Evolutionary conservation across 371 early-diverging fungal genomes (phyloP), one percentile per base, ranked within the genome.

Genomic region (Capniomyces stellatus): DNA sequence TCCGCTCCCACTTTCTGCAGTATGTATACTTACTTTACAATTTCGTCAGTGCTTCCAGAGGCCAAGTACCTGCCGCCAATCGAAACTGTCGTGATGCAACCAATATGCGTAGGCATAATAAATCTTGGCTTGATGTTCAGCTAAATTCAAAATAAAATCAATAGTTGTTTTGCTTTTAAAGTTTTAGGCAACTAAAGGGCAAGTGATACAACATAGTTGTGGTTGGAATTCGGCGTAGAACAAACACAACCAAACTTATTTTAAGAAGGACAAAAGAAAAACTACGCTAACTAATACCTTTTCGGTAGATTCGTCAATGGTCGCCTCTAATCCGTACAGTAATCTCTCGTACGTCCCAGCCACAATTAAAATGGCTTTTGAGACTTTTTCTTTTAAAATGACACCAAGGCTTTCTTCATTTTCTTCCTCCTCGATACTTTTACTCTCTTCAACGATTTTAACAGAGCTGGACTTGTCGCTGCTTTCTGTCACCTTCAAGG

Each of bases 331-430:
- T 25, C 98, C 98, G 60, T 91, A 95, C 23, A 97, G 74, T 19
- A 96, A 74, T 21, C 94, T 82, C 66, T 97, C 96, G 66, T 97
- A 97, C 27, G 92, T 85, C 51, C 98, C 98, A 2, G 83, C 82
- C 29, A 84, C 69, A 41, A 88, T 74, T 48, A 85, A 67, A 54
- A 89, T 22, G 13, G 12, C 18, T 8, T 54, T 21, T 51, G 51
- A 35, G 15, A 35, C 35, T 35, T 35, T 35, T 35, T n/a, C n/a
- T n/a, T n/a, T n/a, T n/a, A n/a, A n/a, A n/a, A n/a, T n/a, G n/a
- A n/a, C n/a, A n/a, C n/a, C n/a, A n/a, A n/a, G n/a, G n/a, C n/a
- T n/a, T n/a, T n/a, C n/a, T n/a, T n/a, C n/a, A n/a, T n/a, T n/a
- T n/a, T n/a, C n/a, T n/a, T n/a, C n/a, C n/a, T n/a, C n/a, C n/a